Conservation (phyloP, 2,329 filamentous ascomycete species). For the Periconia sp. region DNA sequence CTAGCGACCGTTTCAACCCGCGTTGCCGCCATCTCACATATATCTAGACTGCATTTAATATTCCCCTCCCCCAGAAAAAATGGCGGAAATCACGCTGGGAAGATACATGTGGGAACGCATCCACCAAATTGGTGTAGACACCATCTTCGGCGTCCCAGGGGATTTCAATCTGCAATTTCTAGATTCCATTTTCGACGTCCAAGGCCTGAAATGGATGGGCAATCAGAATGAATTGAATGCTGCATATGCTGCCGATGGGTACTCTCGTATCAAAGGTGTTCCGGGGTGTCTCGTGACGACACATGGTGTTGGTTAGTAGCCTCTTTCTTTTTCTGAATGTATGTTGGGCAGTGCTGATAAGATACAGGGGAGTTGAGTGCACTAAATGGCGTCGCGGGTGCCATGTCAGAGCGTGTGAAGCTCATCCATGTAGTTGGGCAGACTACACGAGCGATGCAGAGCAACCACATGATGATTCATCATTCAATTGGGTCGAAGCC, state of each 20-base stretch:
- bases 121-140: slow-evolving; percentile 38
- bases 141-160: slow-evolving; percentile 53
- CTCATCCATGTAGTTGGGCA: slow-evolving; percentile 55
- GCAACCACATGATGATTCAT: slow-evolving; percentile 53
- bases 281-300: slow-evolving; percentile 42
- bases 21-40: too few species aligned
- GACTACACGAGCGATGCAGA: slow-evolving; percentile 50
- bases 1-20: too few species aligned
- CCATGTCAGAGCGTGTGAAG: slow-evolving; percentile 52
- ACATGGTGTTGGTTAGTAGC: slow-evolving; percentile 60
- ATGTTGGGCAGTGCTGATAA: not conserved
- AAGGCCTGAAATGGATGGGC: slow-evolving; percentile 54
- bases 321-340: not conserved
- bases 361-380: slow-evolving; percentile 49
- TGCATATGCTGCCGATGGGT: slow-evolving; percentile 64
- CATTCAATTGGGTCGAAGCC: slow-evolving; percentile 52
- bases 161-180: slow-evolving; percentile 56
- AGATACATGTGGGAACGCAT: slow-evolving; percentile 49
- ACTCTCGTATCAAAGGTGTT: slow-evolving; percentile 61
- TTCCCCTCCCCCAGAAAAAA: too few species aligned
- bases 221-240: slow-evolving; percentile 66
- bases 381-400: slow-evolving; percentile 53
- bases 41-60: too few species aligned
- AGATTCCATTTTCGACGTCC: slow-evolving; percentile 49
- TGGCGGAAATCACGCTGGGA: slow-evolving; percentile 47